These are phyloP conservation scores for Colletotrichum chlorophyti DNA, from an alignment of 2,329 filamentous ascomycete genomes.

Conservation along the genomic window DNA sequence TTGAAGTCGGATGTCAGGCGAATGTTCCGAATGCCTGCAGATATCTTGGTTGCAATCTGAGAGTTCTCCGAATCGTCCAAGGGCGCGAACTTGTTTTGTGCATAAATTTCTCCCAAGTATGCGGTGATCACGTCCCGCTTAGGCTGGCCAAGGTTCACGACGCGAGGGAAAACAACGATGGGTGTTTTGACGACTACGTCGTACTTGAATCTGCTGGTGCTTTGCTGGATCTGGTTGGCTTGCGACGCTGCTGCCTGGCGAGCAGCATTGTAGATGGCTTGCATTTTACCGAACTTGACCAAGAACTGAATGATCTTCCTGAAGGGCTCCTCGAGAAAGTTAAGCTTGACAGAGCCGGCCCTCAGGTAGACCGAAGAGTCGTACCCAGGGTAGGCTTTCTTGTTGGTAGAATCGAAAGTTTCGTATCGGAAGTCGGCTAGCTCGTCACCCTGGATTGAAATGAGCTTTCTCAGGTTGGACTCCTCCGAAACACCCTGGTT, in stretches of 20 bases:
- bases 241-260: conserved; percentile 93
- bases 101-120: conserved; percentile 96
- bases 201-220: conserved; percentile 88
- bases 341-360: conserved; percentile 94
- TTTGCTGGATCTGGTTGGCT: conserved; percentile 91
- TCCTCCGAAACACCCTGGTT: conserved; percentile 85
- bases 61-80: conserved; percentile 78
- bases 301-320: conserved; percentile 97
- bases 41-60: conserved; percentile 85
- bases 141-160: conserved; percentile 72
- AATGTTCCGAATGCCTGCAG: conserved; percentile 90
- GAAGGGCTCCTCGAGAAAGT: conserved; percentile 97
- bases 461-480: conserved; percentile 82
- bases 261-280: conserved; percentile 97
- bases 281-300: conserved; percentile 99
- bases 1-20: conserved; percentile 89
- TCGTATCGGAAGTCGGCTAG: conserved; percentile 97
- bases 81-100: conserved; percentile 88
- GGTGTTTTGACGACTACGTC: conserved; percentile 94
- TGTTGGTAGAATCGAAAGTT: conserved; percentile 80
- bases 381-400: conserved; percentile 85
- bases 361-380: conserved; percentile 90
- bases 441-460: conserved; percentile 95
- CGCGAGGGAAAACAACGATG: conserved; percentile 91
- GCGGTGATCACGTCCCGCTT: conserved; percentile 87